Conservation (phyloP, 1,284 basidiomycete species). For the Apiotrichum siamense region DNA sequence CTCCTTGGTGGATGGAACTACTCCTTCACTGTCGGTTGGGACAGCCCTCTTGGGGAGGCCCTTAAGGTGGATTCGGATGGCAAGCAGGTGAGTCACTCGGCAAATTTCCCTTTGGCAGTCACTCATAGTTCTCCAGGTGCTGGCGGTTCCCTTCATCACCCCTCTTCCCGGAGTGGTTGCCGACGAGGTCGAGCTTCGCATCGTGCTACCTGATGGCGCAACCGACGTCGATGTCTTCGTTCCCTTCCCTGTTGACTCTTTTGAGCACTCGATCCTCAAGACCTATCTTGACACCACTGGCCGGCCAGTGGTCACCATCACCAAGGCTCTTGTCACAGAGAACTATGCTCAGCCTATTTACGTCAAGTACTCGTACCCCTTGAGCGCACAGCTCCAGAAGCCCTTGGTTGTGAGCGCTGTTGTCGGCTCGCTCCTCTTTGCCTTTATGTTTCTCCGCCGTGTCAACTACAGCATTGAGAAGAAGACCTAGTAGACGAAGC, state of each 20-base stretch:
- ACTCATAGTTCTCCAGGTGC: constrained; percentile 43
- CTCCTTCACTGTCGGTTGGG: constrained; percentile 87
- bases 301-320: constrained; percentile 68
- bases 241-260: constrained; percentile 69
- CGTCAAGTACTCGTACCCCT: constrained; percentile 71
- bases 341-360: constrained; percentile 56
- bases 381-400: constrained; percentile 73
- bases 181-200: constrained; percentile 67
- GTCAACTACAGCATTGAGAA: constrained; percentile 41
- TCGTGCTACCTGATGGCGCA: constrained; percentile 90
- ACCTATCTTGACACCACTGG: constrained; percentile 94
- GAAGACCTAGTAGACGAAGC: not conserved
- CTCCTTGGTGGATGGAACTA: constrained; percentile 98
- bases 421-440: constrained; percentile 34
- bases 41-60: constrained; percentile 67
- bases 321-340: constrained; percentile 69
- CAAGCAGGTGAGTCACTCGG: constrained; percentile 50
- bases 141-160: constrained; percentile 82
- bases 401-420: constrained; percentile 54
- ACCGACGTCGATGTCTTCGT: constrained; percentile 68
- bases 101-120: not conserved
- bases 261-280: constrained; percentile 60
- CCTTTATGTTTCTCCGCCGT: constrained; percentile 41
- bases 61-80: constrained; percentile 49
- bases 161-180: constrained; percentile 72